phyloP scores from a whole-genome alignment of 495 filamentous ascomycete species.

The Lasiosphaeria miniovina region DNA sequence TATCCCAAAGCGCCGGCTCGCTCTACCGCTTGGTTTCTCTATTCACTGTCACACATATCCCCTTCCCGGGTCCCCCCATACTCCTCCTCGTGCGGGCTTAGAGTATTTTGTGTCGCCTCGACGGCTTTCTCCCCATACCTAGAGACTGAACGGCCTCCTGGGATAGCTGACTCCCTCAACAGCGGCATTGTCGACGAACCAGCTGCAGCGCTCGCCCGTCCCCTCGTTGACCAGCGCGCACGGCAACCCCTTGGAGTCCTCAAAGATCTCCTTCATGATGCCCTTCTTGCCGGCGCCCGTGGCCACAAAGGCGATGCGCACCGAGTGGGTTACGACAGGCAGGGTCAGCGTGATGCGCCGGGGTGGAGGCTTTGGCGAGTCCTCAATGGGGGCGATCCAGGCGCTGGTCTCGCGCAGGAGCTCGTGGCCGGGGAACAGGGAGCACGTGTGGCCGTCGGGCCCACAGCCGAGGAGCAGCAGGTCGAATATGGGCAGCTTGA shows the following conservation, averaged over 20 bases:
- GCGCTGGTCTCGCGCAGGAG: constrained; percentile 84
- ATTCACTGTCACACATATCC: too few species aligned
- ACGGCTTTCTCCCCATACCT: not conserved
- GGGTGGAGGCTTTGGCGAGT: constrained; percentile 92
- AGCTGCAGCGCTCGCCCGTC: constrained; percentile 80
- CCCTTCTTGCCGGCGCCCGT: constrained; percentile 88
- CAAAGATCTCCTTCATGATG: constrained; percentile 87
- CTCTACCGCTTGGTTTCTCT: too few species aligned
- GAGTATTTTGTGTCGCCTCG: too few species aligned
- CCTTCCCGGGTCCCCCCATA: too few species aligned
- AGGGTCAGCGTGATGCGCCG: constrained; percentile 88
- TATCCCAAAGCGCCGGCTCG: too few species aligned
- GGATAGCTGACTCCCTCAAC: constrained; percentile 82
- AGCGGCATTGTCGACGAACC: constrained; percentile 87
- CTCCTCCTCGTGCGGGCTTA: too few species aligned
- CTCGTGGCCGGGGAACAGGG: constrained; percentile 85
- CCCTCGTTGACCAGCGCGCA: constrained; percentile 83
- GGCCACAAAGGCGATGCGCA: constrained; percentile 85
- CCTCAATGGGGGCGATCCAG: constrained; percentile 86
- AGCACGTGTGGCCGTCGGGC: constrained; percentile 96
- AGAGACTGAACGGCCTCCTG: constrained; percentile 48
- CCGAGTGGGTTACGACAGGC: constrained; percentile 79
- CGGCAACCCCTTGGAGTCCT: constrained; percentile 72
- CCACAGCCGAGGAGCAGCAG: constrained; percentile 88
- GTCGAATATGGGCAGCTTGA: constrained; percentile 92